Base-by-base conservation (phyloP, 2,329 filamentous ascomycete genomes). In the Epichloe baconii region DNA sequence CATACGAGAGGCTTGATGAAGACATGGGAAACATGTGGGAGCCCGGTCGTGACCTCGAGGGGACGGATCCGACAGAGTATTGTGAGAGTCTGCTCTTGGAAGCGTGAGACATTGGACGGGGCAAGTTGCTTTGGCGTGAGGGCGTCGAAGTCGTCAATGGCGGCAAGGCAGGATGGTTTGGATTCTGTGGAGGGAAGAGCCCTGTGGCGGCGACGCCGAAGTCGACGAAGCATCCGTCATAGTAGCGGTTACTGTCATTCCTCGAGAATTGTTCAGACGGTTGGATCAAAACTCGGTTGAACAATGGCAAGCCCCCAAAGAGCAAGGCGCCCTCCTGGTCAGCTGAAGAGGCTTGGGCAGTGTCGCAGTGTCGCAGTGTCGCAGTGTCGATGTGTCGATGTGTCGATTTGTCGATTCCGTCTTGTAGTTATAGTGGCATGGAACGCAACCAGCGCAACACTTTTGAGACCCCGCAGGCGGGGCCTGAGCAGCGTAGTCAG, bases 21-120 rank as follows among this genome's bases (percentile, higher is more conserved):
- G 88, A 93, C 61, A 85, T 74, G 15, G 88, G 86, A 62, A 93
- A 91, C 55, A 87, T 77, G 62, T 86, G 79, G n/a, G 88, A 95
- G 51, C 77, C 77, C 19, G 89, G 88, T 54, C 88, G 82, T 56
- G 89, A 95, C 55, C 83, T 79, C 55, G 78, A 77, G 48, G 77
- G 77, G 53, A 74, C 76, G 15, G 87, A 90, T 53, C 80, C 72
- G 60, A 76, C 82, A 56, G 87, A 93, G 71, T 90, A 91, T 62
- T 88, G 86, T 56, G 89, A 95, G 61, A 94, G 74, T 52, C 89
- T 80, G 64, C 87, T 86, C 69, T 83, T 90, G 56, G 85, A 83
- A 61, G 83, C 86, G 62, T 88, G 86, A 61, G 86, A 88, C 68
- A 80, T 78, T 58, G 86, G 83, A 59, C 82, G 62, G 60, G 83